phyloP scores from a whole-genome alignment of 129 eudicot genomes.

The Centrapalus pauciflorus region DNA sequence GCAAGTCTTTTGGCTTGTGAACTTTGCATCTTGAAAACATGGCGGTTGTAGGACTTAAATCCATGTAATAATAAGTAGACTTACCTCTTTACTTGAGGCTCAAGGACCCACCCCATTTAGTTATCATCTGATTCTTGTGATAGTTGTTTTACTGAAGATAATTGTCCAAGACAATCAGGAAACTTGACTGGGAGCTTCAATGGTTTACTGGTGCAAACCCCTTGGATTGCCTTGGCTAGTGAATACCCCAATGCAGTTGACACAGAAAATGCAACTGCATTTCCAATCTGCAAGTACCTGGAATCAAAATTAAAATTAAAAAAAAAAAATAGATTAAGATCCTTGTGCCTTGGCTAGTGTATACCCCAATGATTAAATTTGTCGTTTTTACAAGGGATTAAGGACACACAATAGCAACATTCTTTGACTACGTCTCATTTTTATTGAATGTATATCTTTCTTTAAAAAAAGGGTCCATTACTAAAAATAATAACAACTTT shows the following conservation, averaged over 20 bases:
- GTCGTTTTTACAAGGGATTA: too few relatives aligned
- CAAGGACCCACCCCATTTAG: too few relatives aligned
- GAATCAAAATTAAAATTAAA: constrained; percentile 1
- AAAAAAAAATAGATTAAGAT: background rate
- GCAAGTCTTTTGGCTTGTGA: background rate
- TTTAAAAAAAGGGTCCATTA: too few relatives aligned
- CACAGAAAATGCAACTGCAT: constrained; percentile 53
- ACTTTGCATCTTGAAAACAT: too few relatives aligned
- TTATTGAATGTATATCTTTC: too few relatives aligned
- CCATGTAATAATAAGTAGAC: too few relatives aligned
- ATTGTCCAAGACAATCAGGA: constrained; percentile 35
- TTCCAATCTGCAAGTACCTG: constrained; percentile 59
- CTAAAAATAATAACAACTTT: background rate
- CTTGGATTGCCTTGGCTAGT: constrained; percentile 41
- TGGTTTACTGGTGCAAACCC: constrained; percentile 23
- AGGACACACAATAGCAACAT: too few relatives aligned
- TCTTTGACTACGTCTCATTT: too few relatives aligned
- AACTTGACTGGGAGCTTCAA: constrained; percentile 31
- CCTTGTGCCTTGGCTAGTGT: too few relatives aligned
- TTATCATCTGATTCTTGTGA: constrained; percentile 8
- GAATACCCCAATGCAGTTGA: constrained; percentile 47
- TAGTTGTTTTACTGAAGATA: constrained; percentile 9
- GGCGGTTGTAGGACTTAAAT: background rate
- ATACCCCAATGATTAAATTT: too few relatives aligned
- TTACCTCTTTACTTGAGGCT: background rate